These are phyloP conservation scores for Perilla frutescens DNA, from an alignment of 257 asterid genomes.

Conservation along the genomic window DNA sequence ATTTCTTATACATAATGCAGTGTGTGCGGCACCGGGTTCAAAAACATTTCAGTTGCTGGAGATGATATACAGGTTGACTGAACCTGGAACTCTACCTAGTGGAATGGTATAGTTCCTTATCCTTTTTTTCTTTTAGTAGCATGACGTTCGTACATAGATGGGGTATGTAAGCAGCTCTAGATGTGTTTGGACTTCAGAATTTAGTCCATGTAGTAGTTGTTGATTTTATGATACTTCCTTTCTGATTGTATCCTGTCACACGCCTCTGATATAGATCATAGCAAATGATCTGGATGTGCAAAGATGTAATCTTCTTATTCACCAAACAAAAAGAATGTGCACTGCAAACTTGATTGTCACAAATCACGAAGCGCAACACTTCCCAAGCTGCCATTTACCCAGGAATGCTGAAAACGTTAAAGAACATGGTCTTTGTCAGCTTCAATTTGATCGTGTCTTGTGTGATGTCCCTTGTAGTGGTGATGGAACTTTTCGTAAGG, in stretches of 20 bases:
- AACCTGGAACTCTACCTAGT: slow-evolving; percentile 79
- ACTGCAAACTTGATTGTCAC: slow-evolving; percentile 98
- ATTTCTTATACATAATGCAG: slow-evolving; percentile 58
- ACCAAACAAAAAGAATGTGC: slow-evolving; percentile 99
- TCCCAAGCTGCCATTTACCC: slow-evolving; percentile 82
- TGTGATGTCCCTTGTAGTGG: slow-evolving; percentile 99
- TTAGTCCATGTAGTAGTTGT: background rate
- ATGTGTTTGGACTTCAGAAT: slow-evolving; percentile 22
- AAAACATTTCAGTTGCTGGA: slow-evolving; percentile 97
- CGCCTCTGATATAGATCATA: slow-evolving; percentile 59
- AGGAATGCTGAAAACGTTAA: slow-evolving; percentile 48
- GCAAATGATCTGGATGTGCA: slow-evolving; percentile 97
- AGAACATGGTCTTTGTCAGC: slow-evolving; percentile 63
- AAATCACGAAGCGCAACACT: slow-evolving; percentile 99
- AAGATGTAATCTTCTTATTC: slow-evolving; percentile 98
- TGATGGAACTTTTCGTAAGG: slow-evolving; percentile 98
- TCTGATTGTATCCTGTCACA: slow-evolving; percentile 11
- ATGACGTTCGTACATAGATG: slow-evolving; percentile 3
- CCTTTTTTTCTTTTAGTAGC: slow-evolving; percentile 14
- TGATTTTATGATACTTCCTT: slow-evolving; percentile 30
- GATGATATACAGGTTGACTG: slow-evolving; percentile 81
- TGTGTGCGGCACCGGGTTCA: slow-evolving; percentile 99
- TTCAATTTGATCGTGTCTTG: slow-evolving; percentile 94
- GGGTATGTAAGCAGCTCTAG: slow-evolving; percentile 29
- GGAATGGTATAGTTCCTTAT: slow-evolving; percentile 72